phyloP scores from a whole-genome alignment of 2,329 filamentous ascomycete genomes.

The Cercospora sp. region DNA sequence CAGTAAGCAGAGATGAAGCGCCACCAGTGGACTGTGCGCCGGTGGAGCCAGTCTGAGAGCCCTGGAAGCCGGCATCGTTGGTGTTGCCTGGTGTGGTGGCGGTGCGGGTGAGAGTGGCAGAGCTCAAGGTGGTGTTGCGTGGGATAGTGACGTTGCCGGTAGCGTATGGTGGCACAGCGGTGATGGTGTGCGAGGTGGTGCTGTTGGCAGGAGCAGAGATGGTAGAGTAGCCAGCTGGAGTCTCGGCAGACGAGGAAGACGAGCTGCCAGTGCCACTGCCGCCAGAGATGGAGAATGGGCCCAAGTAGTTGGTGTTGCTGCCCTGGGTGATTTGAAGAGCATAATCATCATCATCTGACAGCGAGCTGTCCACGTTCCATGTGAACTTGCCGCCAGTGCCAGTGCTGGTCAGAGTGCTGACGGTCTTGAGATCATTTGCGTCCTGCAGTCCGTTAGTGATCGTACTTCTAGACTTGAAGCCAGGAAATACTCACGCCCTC shows the following conservation, averaged over 20 bases:
- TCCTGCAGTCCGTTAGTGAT: constrained; percentile 2
- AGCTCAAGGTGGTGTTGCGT: constrained; percentile 35
- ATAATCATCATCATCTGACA: constrained; percentile 53
- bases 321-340: constrained; percentile 60
- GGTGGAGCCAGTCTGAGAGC: constrained; percentile 13
- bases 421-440: constrained; percentile 51
- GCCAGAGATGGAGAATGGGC: constrained; percentile 50
- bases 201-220: constrained; percentile 13
- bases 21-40: constrained; percentile 19
- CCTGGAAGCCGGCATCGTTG: constrained; percentile 23
- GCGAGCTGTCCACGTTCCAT: constrained; percentile 51
- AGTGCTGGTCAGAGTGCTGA: constrained; percentile 40
- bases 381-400: constrained; percentile 37
- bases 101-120: constrained; percentile 27
- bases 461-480: too few species aligned
- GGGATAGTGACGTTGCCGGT: constrained; percentile 28
- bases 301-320: constrained; percentile 57
- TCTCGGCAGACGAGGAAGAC: constrained; percentile 37
- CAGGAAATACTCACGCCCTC: constrained; percentile 52
- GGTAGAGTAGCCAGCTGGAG: constrained; percentile 26
- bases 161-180: constrained; percentile 23
- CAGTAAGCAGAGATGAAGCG: constrained; percentile 21
- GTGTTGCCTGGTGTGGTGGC: constrained; percentile 10
- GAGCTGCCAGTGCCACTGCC: constrained; percentile 27
- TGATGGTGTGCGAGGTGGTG: constrained; percentile 18